A percentile compares a stretch with the other conserved stretches of the same genome.
Conservation (phyloP, 345 rosid genomes). For the Sapria himalayana region DNA sequence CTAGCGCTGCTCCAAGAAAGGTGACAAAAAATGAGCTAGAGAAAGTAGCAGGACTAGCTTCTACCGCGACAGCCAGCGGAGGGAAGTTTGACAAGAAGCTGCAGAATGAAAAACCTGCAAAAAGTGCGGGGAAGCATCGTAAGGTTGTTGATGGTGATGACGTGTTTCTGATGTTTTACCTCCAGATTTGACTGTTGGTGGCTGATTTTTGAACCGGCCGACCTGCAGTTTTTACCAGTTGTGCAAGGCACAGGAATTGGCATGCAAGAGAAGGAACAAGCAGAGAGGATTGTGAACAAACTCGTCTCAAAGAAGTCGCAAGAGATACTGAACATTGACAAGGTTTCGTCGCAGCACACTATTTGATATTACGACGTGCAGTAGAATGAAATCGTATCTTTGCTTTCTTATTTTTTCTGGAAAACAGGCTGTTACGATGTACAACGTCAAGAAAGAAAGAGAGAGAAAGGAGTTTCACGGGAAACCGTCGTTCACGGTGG, state of each 20-base stretch:
- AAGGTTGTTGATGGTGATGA: too few species aligned
- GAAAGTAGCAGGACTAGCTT: conserved; percentile 73
- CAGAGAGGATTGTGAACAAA: conserved; percentile 54
- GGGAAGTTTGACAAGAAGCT: conserved; percentile 91
- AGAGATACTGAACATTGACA: conserved; percentile 61
- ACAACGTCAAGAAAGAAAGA: conserved; percentile 56
- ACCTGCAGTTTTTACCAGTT: conserved; percentile 64
- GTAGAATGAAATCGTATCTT: conserved; percentile 1
- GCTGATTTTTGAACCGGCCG: too few species aligned
- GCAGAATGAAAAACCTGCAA: conserved; percentile 60
- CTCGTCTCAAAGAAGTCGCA: conserved; percentile 67
- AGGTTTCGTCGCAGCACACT: conserved; percentile 17
- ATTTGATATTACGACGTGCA: neutral
- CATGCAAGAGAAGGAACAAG: conserved; percentile 57
- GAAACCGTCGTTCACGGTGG: conserved; percentile 13
- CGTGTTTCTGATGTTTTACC: too few species aligned
- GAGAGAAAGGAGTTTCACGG: conserved; percentile 14
- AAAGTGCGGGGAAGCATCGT: conserved; percentile 61
- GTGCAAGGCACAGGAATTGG: conserved; percentile 38
- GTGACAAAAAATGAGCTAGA: conserved; percentile 49
- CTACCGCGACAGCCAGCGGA: conserved; percentile 81
- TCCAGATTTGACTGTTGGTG: too few species aligned
- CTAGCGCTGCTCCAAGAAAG: conserved; percentile 41
- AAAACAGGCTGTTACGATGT: conserved; percentile 59
- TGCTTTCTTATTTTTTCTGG: neutral